Evolutionary conservation across 2,329 filamentous ascomycete genomes (phyloP), one percentile per base, ranked within the genome.

Genomic region (Fusarium pseudoanthophilum): DNA sequence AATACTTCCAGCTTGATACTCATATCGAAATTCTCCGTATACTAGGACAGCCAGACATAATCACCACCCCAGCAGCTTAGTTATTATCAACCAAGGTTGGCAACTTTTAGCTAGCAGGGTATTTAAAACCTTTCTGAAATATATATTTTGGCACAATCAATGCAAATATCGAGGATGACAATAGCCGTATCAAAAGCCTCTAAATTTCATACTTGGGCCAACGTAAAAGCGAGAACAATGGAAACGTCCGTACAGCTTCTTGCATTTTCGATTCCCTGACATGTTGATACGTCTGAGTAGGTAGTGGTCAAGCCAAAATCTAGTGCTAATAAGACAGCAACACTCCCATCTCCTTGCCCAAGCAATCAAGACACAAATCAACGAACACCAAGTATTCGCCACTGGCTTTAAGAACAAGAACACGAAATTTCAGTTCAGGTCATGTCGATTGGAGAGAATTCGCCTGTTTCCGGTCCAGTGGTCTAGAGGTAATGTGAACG

Each of bases 401-500:
- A 70, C 67, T 36, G 42, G 30, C 57, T 43, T 24, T 4, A n/a
- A 59, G 18, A 14, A 16, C 15, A 6, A 11, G 37, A 55, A 20
- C 14, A 43, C 28, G 21, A 30, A 37, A 67, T 21, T 60, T 60
- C 28, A 36, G 39, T 20, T n/a, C 10, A 45, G 21, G 15, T 46
- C 34, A 34, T 42, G 11, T 21, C 36, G 45, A 53, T 42, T 52
- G 43, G 64, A 65, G 43, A 43, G 58, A 70, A 45, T 51, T 42
- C 45, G 37, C 34, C 34, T 24, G 24, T 42, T 65, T 26, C 26
- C 49, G 28, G 24, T 26, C 2, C n/a, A 43, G 43, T 64, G 26
- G 32, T 26, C 55, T 53, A 28, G 58, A 61, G 57, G 55, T 37
- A 52, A 59, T 63, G 39, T 71, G 51, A 43, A 67, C 69, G 69